phyloP scores from a whole-genome alignment of 768 basidiomycete species.

The Nevesoporus exiguus region DNA sequence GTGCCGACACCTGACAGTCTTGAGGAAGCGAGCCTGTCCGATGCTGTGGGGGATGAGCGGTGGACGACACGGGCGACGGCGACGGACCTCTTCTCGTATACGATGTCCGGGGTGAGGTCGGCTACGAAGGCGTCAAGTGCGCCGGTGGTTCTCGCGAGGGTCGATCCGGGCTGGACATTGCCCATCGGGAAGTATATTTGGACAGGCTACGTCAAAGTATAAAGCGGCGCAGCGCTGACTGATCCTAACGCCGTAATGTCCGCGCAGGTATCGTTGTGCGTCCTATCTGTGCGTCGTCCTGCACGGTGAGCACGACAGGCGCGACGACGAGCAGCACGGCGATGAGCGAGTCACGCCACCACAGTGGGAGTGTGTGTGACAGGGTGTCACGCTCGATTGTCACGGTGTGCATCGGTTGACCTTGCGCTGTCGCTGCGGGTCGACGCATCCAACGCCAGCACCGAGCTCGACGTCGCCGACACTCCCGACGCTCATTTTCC shows the following conservation, averaged over 20 bases:
- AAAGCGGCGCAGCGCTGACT: background rate
- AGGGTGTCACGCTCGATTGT: conserved; percentile 25
- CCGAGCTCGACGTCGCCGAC: conserved; percentile 2
- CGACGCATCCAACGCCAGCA: conserved; percentile 2
- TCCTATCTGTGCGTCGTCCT: background rate
- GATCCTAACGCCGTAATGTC: background rate
- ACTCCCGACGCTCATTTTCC: background rate
- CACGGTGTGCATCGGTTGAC: conserved; percentile 7
- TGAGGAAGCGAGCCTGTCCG: conserved; percentile 41
- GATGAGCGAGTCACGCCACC: conserved; percentile 5
- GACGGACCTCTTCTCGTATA: conserved; percentile 87
- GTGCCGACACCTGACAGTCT: conserved; percentile 88
- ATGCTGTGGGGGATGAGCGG: conserved; percentile 12
- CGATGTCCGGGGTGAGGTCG: conserved; percentile 81
- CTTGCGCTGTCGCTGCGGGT: conserved; percentile 10
- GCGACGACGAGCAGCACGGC: background rate
- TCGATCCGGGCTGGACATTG: conserved; percentile 52
- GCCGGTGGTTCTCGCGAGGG: conserved; percentile 61
- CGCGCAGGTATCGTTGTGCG: background rate
- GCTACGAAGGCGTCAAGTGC: conserved; percentile 89
- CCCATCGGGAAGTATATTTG: conserved; percentile 50
- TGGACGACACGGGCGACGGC: background rate
- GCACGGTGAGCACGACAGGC: background rate
- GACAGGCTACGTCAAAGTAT: background rate
- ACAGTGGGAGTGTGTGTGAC: conserved; percentile 20